These are phyloP conservation scores for Penicillium sclerotiorum DNA, from an alignment of 2,329 filamentous ascomycete species.

Conservation along the genomic window DNA sequence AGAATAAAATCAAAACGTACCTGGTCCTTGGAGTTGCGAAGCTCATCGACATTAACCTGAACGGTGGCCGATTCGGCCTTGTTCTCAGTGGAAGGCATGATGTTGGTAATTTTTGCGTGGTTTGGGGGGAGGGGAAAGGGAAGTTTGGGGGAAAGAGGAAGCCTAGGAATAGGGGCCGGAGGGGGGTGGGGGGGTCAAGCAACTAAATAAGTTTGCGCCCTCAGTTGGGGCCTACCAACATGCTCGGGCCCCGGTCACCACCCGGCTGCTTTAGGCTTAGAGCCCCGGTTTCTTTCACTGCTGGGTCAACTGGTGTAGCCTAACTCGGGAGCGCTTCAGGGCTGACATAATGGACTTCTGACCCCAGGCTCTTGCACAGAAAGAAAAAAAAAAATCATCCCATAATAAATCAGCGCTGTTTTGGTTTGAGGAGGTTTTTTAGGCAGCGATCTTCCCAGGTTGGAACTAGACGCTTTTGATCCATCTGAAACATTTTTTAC, in stretches of 20 bases:
- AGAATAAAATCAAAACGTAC: conserved; percentile 58
- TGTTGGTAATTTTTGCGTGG: conserved; percentile 34
- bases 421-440: too few species aligned
- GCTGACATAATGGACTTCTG: background rate
- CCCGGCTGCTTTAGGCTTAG: conserved; percentile 30
- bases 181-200: conserved; percentile 17
- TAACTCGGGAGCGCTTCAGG: conserved; percentile 7
- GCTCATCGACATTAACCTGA: conserved; percentile 67
- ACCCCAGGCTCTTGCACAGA: background rate
- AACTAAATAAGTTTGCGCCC: conserved; percentile 22
- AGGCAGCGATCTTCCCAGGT: too few species aligned
- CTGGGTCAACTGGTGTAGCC: conserved; percentile 2
- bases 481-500: too few species aligned
- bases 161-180: conserved; percentile 4
- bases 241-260: conserved; percentile 4
- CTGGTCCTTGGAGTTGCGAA: conserved; percentile 77
- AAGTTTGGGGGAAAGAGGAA: background rate
- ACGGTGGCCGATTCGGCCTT: conserved; percentile 35
- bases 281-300: conserved; percentile 2
- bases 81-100: conserved; percentile 40
- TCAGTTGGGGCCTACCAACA: conserved; percentile 3
- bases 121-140: conserved; percentile 14
- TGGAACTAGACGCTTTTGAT: too few species aligned
- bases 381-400: too few species aligned
- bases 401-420: too few species aligned